A percentile compares a stretch with the other conserved stretches of the same genome.
Conservation (phyloP, 495 filamentous ascomycete species). For the Jackrogersella multiformis region DNA sequence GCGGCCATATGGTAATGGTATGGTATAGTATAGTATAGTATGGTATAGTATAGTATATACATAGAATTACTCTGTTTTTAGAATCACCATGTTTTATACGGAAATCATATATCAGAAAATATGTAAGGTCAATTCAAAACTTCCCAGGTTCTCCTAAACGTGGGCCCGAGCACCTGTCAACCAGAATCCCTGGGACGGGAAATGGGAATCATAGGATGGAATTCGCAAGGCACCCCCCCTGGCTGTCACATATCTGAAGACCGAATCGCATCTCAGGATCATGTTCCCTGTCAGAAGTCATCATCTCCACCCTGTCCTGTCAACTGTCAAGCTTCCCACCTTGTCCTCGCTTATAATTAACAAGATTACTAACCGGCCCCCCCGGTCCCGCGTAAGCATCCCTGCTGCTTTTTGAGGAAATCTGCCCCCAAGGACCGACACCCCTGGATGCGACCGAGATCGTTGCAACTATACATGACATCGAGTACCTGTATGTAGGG, state of each 20-base stretch:
- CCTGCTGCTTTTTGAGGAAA: constrained; percentile 17
- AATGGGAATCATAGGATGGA: constrained; percentile 38
- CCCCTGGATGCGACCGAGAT: constrained; percentile 36
- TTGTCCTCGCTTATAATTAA: constrained; percentile 39
- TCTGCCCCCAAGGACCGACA: constrained; percentile 34
- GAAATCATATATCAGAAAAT: background rate
- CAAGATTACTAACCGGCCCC: constrained; percentile 33
- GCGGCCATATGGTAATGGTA: background rate
- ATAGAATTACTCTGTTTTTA: too few relatives aligned
- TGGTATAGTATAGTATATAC: too few relatives aligned
- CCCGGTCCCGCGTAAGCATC: constrained; percentile 25
- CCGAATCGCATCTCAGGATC: constrained; percentile 43
- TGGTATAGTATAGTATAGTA: too few relatives aligned
- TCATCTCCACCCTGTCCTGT: constrained; percentile 30
- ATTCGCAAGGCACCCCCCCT: constrained; percentile 36
- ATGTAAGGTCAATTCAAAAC: background rate
- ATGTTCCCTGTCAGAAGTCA: constrained; percentile 32
- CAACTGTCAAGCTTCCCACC: constrained; percentile 40
- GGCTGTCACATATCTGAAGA: constrained; percentile 41
- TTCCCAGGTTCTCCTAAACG: background rate
- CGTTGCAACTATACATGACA: constrained; percentile 34
- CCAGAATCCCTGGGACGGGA: constrained; percentile 38
- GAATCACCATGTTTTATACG: background rate
- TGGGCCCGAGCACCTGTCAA: constrained; percentile 40
- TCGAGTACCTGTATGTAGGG: background rate